Evolutionary conservation across 768 basidiomycete species (phyloP), one percentile per base, ranked within the genome.

Genomic region (button mushroom (Agaricus bisporus)): DNA sequence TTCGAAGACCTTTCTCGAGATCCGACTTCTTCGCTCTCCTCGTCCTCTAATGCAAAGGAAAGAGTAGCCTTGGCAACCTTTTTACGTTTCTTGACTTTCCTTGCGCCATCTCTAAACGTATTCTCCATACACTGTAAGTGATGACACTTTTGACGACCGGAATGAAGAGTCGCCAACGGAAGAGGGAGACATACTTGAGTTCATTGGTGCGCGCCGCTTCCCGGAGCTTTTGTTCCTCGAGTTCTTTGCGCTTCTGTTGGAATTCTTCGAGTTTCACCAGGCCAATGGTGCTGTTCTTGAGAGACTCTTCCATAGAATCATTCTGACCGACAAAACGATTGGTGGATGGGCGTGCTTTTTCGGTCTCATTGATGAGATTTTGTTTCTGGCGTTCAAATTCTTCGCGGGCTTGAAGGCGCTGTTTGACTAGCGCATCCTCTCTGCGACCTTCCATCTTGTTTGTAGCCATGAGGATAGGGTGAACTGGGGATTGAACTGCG

Each of bases 301-400:
- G 78, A 6, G 83, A 79, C 55, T 98, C 95, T 67, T 98, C 95
- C 78, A 97, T 84, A 4, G 90, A 91, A 65, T 98, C 95, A 69
- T 91, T 83, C 67, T 95, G 91, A 1, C 92, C 91, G 36, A 95
- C 89, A 68, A 98, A 98, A 56, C 94, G 88, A 64, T 87, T 85
- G 3, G 82, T 71, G 0, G 91, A 89, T 4, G 93, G 90, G 28
- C 92, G 86, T 37, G 90, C 85, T 68, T 94, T 95, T 73, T 95
- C 91, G 2, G 93, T 94, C 71, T 97, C 94, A 64, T 78, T 82
- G 61, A 90, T 83, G 66, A 93, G 82, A 43, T 78, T 78, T 64
- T 86, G 82, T 61, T 90, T 90, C 66, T 91, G 86, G 17, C 86
- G 80, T 61, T 90, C 85, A 59, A 79, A 93, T 39, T 91, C 88